A percentile compares a stretch with the other conserved stretches of the same genome.
phyloP scores from a whole-genome alignment of 2,329 filamentous ascomycete genomes.

The Fonsecaea monophora region DNA sequence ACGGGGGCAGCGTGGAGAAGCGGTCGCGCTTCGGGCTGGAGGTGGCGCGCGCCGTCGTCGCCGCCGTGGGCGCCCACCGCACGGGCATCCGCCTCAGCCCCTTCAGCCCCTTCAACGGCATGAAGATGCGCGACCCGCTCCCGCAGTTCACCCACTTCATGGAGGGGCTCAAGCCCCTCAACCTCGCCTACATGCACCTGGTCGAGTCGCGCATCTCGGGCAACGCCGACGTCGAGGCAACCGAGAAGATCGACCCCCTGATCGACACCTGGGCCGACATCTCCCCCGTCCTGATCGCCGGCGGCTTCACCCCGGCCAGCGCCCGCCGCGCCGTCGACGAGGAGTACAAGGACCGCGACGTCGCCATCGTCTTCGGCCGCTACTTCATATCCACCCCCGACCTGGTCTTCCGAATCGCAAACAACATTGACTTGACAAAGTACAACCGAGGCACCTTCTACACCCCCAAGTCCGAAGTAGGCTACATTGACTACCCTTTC shows the following conservation, averaged over 20 bases:
- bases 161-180: conserved; percentile 56
- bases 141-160: conserved; percentile 66
- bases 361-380: conserved; percentile 57
- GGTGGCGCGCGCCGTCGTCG: conserved; percentile 50
- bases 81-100: conserved; percentile 57
- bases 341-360: conserved; percentile 51
- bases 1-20: conserved; percentile 60
- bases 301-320: conserved; percentile 61
- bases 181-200: conserved; percentile 64
- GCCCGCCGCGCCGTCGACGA: conserved; percentile 56
- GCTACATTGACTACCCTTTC: conserved; percentile 32
- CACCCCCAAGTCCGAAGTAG: conserved; percentile 25
- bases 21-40: conserved; percentile 61
- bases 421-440: conserved; percentile 40
- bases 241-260: conserved; percentile 34
- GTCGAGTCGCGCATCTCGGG: conserved; percentile 59
- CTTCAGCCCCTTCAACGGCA: conserved; percentile 50
- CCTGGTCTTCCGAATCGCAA: conserved; percentile 53
- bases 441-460: conserved; percentile 35
- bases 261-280: conserved; percentile 54
- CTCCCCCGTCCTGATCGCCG: conserved; percentile 63
- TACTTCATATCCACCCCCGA: conserved; percentile 60
- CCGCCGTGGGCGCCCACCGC: conserved; percentile 46
- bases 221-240: conserved; percentile 47
- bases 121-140: conserved; percentile 66